These are phyloP conservation scores for Cymbidium sinense DNA, from an alignment of 106 monocot species.

Conservation along the genomic window DNA sequence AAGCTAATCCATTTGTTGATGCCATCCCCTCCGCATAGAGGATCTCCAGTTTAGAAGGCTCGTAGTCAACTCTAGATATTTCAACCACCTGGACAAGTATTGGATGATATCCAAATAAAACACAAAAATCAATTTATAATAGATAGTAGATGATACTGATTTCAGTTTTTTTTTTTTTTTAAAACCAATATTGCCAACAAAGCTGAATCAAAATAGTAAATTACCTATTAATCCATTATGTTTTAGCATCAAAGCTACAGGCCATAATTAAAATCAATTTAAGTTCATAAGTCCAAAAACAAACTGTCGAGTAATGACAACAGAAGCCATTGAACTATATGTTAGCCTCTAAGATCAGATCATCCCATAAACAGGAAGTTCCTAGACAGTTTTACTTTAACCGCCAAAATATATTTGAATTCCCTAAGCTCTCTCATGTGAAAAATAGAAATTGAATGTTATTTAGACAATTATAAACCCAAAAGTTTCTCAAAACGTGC, in stretches of 20 bases:
- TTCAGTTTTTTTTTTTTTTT: too few species aligned
- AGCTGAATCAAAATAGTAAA: background rate
- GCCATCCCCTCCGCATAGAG: conserved; percentile 70
- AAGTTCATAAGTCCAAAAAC: background rate
- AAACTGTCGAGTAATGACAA: background rate
- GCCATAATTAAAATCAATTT: background rate
- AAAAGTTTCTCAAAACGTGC: too few species aligned
- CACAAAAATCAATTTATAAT: background rate
- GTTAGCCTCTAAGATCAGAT: background rate
- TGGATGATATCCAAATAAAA: background rate
- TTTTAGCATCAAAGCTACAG: background rate
- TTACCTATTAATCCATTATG: background rate
- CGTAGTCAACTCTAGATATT: conserved; percentile 79
- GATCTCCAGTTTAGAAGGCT: conserved; percentile 75
- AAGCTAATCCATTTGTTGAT: conserved; percentile 65
- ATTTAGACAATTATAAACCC: too few species aligned
- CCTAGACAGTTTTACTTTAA: too few species aligned
- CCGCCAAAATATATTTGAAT: too few species aligned
- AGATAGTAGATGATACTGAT: background rate
- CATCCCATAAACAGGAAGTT: too few species aligned
- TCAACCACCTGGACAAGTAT: conserved; percentile 56
- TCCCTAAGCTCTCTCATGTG: too few species aligned
- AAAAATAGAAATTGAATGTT: too few species aligned
- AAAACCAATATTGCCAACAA: background rate
- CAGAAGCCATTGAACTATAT: background rate